Conservation (phyloP, 2,329 filamentous ascomycete species). For the Metarhizium humberi region DNA sequence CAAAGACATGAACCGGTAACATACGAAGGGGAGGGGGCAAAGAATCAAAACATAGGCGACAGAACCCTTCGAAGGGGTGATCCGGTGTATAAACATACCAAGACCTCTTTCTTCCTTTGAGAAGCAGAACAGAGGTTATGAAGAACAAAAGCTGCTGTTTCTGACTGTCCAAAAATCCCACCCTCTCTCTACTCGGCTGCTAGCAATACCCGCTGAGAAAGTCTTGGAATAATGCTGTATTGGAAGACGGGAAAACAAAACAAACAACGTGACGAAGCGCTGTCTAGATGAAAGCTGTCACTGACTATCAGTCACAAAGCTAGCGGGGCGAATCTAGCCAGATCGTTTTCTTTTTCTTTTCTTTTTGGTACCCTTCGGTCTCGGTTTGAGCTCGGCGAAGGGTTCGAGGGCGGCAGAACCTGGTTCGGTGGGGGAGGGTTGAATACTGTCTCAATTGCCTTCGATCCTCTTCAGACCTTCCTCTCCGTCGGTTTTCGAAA, state of each 20-base stretch:
- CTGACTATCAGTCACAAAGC: not conserved
- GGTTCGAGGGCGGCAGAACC: not conserved
- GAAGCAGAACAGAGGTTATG: not conserved
- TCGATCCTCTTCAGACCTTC: not conserved
- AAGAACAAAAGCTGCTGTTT: not conserved
- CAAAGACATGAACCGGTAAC: not conserved
- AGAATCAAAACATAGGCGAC: not conserved
- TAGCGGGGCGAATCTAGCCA: constrained; percentile 1
- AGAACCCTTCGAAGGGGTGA: not conserved
- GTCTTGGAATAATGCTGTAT: not conserved
- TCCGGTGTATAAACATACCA: not conserved
- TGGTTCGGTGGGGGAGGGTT: not conserved
- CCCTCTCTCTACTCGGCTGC: not conserved
- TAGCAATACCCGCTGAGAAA: not conserved
- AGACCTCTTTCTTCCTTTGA: not conserved
- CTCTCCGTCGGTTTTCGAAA: not conserved
- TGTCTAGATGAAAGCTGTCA: not conserved
- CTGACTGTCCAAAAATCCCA: not conserved
- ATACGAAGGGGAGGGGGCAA: not conserved
- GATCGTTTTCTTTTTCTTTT: constrained; percentile 4
- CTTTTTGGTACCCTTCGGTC: not conserved
- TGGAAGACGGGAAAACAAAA: not conserved
- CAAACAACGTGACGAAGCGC: not conserved
- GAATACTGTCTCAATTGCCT: not conserved
- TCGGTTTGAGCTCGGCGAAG: constrained; percentile 1